Evolutionary conservation across 257 asterid genomes (phyloP), one percentile per base, ranked within the genome.

Genomic region (Leonotis leonurus): DNA sequence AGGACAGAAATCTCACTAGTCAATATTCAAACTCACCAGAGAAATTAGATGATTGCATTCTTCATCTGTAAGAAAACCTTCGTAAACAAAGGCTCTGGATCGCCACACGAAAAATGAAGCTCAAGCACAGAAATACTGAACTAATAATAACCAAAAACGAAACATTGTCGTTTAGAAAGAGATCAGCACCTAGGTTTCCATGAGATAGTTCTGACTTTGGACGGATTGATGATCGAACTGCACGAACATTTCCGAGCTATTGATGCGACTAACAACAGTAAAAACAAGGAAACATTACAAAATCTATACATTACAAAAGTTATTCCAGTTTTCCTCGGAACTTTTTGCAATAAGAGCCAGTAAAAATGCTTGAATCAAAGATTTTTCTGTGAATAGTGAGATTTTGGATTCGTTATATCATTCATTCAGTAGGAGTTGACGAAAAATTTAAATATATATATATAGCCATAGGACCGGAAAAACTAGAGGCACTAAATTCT

Each of bases 31-130:
- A 73, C 95, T 75, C 77, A 92, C 98, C 67, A 92, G 82, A 37
- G 98, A 81, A 65, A 89, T 62, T 46, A 92, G 80, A 78, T 92
- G 98, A 67, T 89, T 76, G 83, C 95, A 92, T 73, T 92, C 98
- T 64, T 77, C 95, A 16, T 88, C 89, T 40, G 93, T 92, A 4
- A 92, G 84, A 77, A 92, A 92, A 24, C 95, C 95, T 74, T 83
- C 83, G 76, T 92, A 92, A 66, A 92, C 90, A 78, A 81, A 92
- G 44, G 98, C 98, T 70, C 98, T 92, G 74, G 59, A 65, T 43
- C 14, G 46, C 56, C 52, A 50, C 8, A 22, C 56, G 18, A n/a
- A n/a, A n/a, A n/a, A n/a, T n/a, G n/a, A n/a, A n/a, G n/a, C n/a
- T 57, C 75, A 66, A 24, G 39, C 59, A 58, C 30, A 62, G 53